Base-by-base conservation (phyloP, 2,329 filamentous ascomycete species). In the Exophiala dermatitidis region DNA sequence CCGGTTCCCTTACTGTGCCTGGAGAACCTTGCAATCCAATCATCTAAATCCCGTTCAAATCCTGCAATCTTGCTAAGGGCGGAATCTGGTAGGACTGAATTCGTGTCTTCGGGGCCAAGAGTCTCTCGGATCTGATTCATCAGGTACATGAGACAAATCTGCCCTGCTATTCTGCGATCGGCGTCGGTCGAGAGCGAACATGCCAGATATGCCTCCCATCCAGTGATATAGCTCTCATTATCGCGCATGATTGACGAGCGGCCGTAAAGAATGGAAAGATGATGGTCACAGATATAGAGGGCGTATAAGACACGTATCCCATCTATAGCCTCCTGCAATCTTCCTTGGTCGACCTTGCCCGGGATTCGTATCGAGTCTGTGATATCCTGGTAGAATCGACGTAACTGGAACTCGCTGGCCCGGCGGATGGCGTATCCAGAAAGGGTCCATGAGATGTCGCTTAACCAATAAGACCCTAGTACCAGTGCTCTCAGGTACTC, bases 391-490 rank as follows among this genome's bases (percentile, higher is more conserved):
- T 71, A 73, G 46, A 66, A 73, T 49, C 71, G 71, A 41, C 72
- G 70, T 28, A 73, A 63, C 41, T 69, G 69, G 33, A 68, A 70
- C 53, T 73, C 71, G 3, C 70, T 73, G 4, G 72, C 71, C 41
- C 71, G 63, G 12, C 72, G 68, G 43, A 74, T 71, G 0, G 71
- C 71, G 58, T 72, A 70, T 2, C 71, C 71, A n/a, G 67, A 69
- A 3, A 74, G 60, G 2, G 68, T 73, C 66, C 71, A 72, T 1
- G 71, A 73, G 10, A 79, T 72, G 61, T 80, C 76, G 26, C 74
- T 74, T 5, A 80, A 70, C 77, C 77, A 80, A 58, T 78, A 79
- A 3, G 76, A 74, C 5, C 73, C 77, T 41, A 79, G 75, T 56
- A 77, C 79, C 45, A 80, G 65, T 2, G 75, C 77, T 32, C 76